phyloP scores from a whole-genome alignment of 345 rosid genomes.

The Gossypioides kirkii region DNA sequence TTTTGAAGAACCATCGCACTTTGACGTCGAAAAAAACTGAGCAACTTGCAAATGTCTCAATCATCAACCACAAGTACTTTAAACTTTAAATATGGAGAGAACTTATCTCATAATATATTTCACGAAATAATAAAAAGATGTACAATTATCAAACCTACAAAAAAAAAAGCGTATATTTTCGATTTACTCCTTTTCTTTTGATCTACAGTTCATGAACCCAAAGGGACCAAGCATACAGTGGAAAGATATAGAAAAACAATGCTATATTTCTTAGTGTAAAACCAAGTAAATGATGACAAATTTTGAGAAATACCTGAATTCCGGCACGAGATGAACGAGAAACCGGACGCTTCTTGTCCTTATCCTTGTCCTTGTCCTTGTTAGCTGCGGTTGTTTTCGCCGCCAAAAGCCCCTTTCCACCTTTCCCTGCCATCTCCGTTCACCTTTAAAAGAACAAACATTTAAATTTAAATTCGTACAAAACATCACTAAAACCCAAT shows the following conservation, averaged over 20 bases:
- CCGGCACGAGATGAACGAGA: constrained; percentile 96
- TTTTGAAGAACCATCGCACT: not conserved
- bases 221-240: not conserved
- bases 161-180: not conserved
- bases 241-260: not conserved
- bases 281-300: not conserved
- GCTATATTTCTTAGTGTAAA: not conserved
- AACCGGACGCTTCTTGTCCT: constrained; percentile 77
- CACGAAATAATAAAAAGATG: not conserved
- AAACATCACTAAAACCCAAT: not conserved
- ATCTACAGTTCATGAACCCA: not conserved
- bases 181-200: not conserved
- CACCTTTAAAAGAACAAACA: not conserved
- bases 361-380: constrained; percentile 75
- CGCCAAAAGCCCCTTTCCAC: constrained; percentile 42
- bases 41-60: not conserved
- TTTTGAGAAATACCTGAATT: constrained; percentile 51
- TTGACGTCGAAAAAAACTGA: not conserved
- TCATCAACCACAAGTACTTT: not conserved
- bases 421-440: constrained; percentile 80
- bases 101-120: not conserved
- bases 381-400: constrained; percentile 75
- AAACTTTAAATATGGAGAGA: not conserved
- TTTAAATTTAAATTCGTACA: not conserved
- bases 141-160: not conserved